Base-by-base conservation (phyloP, 2,329 filamentous ascomycete species). In the Ophiostoma sp. region DNA sequence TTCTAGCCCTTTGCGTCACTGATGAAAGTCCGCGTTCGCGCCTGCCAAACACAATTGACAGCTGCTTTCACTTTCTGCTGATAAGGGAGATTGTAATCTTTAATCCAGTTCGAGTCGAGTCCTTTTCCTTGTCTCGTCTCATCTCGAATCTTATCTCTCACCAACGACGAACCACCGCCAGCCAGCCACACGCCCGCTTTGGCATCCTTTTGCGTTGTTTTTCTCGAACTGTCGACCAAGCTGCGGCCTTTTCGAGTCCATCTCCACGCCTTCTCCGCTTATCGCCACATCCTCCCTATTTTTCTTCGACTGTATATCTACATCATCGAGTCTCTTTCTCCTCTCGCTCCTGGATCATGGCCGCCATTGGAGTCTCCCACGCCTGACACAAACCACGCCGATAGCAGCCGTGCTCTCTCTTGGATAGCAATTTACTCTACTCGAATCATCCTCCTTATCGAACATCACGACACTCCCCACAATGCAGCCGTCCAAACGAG, bases 401-500 rank as follows among this genome's bases (percentile, higher is more conserved):
- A 36, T 36, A 36, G 33, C 3, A 36, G 33, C 33, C 8, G 33
- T 8, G 33, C 8, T 12, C 15, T 48, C 42, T 48, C 50, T 22
- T 22, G 7, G n/a, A 55, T 25, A 28, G 50, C 50, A 11, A 25
- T 25, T n/a, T 25, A 4, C 19, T 22, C 22, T 28, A 8, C 50
- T 55, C 50, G 5, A 25, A n/a, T 2, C 12, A 31, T 31, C 17
- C 19, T 42, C n/a, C 9, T 12, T 15, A 55, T 25, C 50, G 8
- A 55, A 55, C 50, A 36, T n/a, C 11, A 17, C 61, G 15, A 45
- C 11, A 22, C 11, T 25, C 22, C 25, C 64, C 39, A 8, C n/a
- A 17, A 69, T 69, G 66, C 66, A 69, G 45, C 66, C 66, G 11
- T 33, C 66, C 22, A 69, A 52, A 69, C 66, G 66, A 11, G 66